A percentile compares a stretch with the other conserved stretches of the same genome.
Evolutionary conservation across 2,329 filamentous ascomycete species (phyloP).

Genomic region (Orbilia javanica): DNA sequence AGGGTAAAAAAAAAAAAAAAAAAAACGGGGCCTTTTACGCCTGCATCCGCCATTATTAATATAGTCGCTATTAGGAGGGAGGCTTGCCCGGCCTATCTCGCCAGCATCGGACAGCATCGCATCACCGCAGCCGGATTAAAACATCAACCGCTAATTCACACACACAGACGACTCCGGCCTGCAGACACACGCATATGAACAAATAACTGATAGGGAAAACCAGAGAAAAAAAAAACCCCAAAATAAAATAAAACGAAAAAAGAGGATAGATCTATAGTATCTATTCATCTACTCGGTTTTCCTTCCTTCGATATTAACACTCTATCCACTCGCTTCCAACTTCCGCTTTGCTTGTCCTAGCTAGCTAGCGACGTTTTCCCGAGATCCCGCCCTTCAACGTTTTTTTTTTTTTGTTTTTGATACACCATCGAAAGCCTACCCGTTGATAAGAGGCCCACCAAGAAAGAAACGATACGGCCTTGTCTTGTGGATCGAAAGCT

Average conservation of each 20-base stretch:
- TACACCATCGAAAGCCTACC: slow-evolving; percentile 34
- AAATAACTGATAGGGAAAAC: not conserved
- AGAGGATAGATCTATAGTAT: not conserved
- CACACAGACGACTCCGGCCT: not conserved
- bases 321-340: slow-evolving; percentile 51
- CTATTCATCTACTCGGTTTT: not conserved
- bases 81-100: slow-evolving; percentile 32
- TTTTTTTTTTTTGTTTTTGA: slow-evolving; percentile 30
- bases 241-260: not conserved
- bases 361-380: slow-evolving; percentile 28
- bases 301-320: slow-evolving; percentile 3
- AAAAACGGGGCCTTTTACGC: slow-evolving; percentile 11
- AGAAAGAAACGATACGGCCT: slow-evolving; percentile 24
- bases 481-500: slow-evolving; percentile 27
- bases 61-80: slow-evolving; percentile 25
- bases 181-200: not conserved
- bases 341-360: slow-evolving; percentile 22
- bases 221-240: not conserved
- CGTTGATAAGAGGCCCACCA: slow-evolving; percentile 44
- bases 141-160: slow-evolving; percentile 11
- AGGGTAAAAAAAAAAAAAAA: too few species aligned
- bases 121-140: slow-evolving; percentile 19
- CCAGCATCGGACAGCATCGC: slow-evolving; percentile 50
- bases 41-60: slow-evolving; percentile 38
- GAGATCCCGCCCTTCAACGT: slow-evolving; percentile 42